A percentile compares a stretch with the other conserved stretches of the same genome.
phyloP scores from a whole-genome alignment of 331 rosid species.

The Arachis monticola region DNA sequence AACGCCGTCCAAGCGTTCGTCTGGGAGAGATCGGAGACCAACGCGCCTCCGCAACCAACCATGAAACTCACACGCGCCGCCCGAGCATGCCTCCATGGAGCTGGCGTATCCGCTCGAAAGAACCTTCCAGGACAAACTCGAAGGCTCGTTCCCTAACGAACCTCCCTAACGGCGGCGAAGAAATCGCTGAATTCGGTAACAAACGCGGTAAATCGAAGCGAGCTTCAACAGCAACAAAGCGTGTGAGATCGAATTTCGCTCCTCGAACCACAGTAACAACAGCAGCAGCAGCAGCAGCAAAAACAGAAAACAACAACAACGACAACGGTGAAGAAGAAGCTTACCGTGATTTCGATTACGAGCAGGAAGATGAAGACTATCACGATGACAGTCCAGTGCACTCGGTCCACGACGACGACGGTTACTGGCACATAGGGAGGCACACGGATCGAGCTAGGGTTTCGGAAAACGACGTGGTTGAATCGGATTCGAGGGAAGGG shows the following conservation, averaged over 20 bases:
- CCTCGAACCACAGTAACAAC: constrained; percentile 22
- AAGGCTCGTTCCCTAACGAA: constrained; percentile 58
- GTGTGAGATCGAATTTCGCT: constrained; percentile 54
- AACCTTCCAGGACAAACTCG: constrained; percentile 43
- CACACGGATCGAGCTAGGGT: constrained; percentile 44
- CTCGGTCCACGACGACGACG: constrained; percentile 52
- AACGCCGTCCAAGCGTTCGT: constrained; percentile 80
- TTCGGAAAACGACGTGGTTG: constrained; percentile 53
- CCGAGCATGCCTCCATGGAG: constrained; percentile 52
- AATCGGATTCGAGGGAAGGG: constrained; percentile 52
- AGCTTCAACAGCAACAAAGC: constrained; percentile 48
- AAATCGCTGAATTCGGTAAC: constrained; percentile 43
- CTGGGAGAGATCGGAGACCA: constrained; percentile 75
- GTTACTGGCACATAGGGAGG: constrained; percentile 45
- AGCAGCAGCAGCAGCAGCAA: neutral
- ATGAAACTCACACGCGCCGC: constrained; percentile 55
- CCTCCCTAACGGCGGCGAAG: constrained; percentile 53
- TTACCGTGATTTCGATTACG: constrained; percentile 49
- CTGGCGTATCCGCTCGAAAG: constrained; percentile 56
- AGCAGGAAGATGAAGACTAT: constrained; percentile 26
- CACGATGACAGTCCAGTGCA: constrained; percentile 44
- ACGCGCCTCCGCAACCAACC: constrained; percentile 41
- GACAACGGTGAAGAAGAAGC: constrained; percentile 52
- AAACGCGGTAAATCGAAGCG: constrained; percentile 56
- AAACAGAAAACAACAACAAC: neutral